A percentile compares a stretch with the other conserved stretches of the same genome.
Conservation (phyloP, 164 flowering plant genomes). For the Annona squamosa region DNA sequence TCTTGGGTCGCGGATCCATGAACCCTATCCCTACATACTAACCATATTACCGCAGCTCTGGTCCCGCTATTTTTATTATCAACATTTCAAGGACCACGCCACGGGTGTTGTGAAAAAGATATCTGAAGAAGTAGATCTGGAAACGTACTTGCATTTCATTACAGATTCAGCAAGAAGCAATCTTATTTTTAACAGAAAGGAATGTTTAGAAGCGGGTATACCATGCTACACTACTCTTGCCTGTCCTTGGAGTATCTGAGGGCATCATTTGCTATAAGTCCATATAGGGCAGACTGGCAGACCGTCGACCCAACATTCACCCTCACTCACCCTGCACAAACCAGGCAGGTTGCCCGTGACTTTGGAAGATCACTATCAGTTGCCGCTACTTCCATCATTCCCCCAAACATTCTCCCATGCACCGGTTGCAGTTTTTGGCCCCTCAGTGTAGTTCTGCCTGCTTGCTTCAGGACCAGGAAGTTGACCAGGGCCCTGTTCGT, state of each 20-base stretch:
- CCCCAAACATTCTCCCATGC: constrained; percentile 83
- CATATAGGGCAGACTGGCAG: not conserved
- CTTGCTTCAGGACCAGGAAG: constrained; percentile 42
- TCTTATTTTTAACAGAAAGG: not conserved
- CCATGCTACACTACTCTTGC: not conserved
- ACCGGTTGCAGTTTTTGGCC: constrained; percentile 56
- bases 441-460: constrained; percentile 37
- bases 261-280: not conserved
- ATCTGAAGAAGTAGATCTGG: too few species aligned
- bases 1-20: too few species aligned
- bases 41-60: too few species aligned
- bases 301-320: too few species aligned
- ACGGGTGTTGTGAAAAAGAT: too few species aligned
- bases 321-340: too few species aligned
- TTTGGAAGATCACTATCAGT: not conserved
- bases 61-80: too few species aligned
- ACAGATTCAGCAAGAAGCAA: not conserved
- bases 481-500: constrained; percentile 44
- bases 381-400: constrained; percentile 3
- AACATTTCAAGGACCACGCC: too few species aligned
- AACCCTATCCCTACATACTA: too few species aligned
- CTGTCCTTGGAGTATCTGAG: not conserved
- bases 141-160: not conserved
- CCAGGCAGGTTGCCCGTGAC: not conserved
- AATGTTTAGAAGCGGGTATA: not conserved